Evolutionary conservation across 345 rosid species (phyloP), one percentile per base, ranked within the genome.

Genomic region (Corchorus olitorius): DNA sequence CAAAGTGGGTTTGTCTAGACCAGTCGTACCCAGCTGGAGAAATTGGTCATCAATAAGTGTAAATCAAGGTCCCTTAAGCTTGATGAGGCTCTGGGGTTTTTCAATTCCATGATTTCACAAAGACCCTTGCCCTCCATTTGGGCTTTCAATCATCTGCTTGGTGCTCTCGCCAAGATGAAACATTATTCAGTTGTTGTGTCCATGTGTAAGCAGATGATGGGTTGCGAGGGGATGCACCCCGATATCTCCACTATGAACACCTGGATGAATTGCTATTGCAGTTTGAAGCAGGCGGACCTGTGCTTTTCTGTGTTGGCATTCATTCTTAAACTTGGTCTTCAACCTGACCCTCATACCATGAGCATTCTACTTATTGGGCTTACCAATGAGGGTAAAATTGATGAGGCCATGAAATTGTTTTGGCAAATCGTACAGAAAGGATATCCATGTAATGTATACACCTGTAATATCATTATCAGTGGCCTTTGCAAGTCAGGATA

Each of bases 71-170:
- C 48, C 48, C 48, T 45, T 8, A 45, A 45, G 58, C 59, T 69
- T 69, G 41, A 69, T 49, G 41, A 69, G 37, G 73, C 73, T 52
- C 15, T 50, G 73, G 58, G 73, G 34, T 34, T 34, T 5, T 62
- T 62, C 45, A 4, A 14, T 35, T 34, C 19, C 67, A 63, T 63
- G 67, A 4, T 70, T 70, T 16, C 45, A 27, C 0, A 33, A 14
- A 34, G 8, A 33, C 74, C 59, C 48, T 52, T 70, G 10, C 74
- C 74, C 14, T 27, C 43, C 6, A 17, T 16, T 50, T 8, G 0
- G 16, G 46, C 60, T 70, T 70, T 70, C 61, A 70, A 34, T 3
- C 13, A 34, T 49, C 48, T 52, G 61, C 61, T 70, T 27, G 61
- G 59, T 8, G 61, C 33, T 16, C 17, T 71, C 34, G 9, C 27